Base-by-base conservation (phyloP, 805 yeast species). In the Pichia gijzeniarum region DNA sequence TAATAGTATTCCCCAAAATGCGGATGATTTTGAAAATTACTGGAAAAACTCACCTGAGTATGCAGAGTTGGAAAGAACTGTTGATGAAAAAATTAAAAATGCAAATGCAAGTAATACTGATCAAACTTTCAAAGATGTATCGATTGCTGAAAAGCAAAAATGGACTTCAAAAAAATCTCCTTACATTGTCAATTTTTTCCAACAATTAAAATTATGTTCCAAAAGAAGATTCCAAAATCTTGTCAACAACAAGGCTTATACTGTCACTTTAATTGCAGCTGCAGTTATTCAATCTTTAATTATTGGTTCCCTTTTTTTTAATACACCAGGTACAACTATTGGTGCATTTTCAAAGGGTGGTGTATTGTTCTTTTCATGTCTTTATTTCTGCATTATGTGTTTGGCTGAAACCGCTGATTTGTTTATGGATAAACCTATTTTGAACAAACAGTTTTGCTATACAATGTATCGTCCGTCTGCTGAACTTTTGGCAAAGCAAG, bases 391-490 rank as follows among this genome's bases (percentile, higher is more conserved):
- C 36, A 70, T 80, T 54, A 73, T 82, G 44, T 72, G 81, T 13
- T 63, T 80, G 47, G 79, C 83, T 55, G 86, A 79, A 63, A 76
- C 80, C 48, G 70, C 80, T 55, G 62, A 74, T 12, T 65, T 80
- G 46, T 81, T 77, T 54, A 76, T 76, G 48, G 75, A 74, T 46
- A 76, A 84, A 65, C 78, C 82, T 27, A 78, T 80, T 53, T 69
- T 79, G 47, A 79, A 76, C 53, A 81, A 80, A 58, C 88, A 81
- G 56, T 74, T 74, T 56, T 72, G 79, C 25, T 80, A 77, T 53
- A 77, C 82, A n/a, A 66, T 81, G 65, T 79, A 76, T 59, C 75
- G 80, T 48, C 79, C 80, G n/a, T 73, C 85, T 19, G 83, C 84
- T 21, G 85, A 80, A 61, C 74, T 82, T 9, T 49, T 81, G 35